Conservation (phyloP, 805 yeast species). For the Yamadazyma paraphyllophila region DNA sequence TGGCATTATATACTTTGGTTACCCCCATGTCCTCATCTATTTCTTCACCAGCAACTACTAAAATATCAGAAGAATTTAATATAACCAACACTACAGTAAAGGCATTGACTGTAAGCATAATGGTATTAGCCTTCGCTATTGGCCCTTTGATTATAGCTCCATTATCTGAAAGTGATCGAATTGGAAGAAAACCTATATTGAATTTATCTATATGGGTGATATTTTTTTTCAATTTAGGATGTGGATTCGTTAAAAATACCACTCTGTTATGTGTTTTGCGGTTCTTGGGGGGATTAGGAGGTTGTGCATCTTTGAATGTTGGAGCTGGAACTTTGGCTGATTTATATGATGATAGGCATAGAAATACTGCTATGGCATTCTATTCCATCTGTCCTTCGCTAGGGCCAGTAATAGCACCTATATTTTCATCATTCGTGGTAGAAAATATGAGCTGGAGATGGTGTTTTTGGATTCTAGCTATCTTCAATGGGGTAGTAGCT, state of each 20-base stretch:
- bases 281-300: slow-evolving; percentile 37
- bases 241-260: slow-evolving; percentile 34
- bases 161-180: slow-evolving; percentile 33
- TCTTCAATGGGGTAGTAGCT: slow-evolving; percentile 35
- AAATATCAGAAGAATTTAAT: slow-evolving; percentile 27
- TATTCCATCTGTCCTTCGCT: slow-evolving; percentile 36
- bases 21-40: slow-evolving; percentile 44
- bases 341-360: slow-evolving; percentile 29
- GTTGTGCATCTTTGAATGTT: slow-evolving; percentile 38
- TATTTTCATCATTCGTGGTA: slow-evolving; percentile 36
- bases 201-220: slow-evolving; percentile 35
- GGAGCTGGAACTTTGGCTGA: slow-evolving; percentile 41
- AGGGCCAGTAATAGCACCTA: slow-evolving; percentile 40
- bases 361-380: slow-evolving; percentile 36
- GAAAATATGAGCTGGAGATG: slow-evolving; percentile 34
- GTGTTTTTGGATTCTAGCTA: slow-evolving; percentile 34
- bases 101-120: slow-evolving; percentile 36
- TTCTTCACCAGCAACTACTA: slow-evolving; percentile 34
- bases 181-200: slow-evolving; percentile 35
- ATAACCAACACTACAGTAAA: slow-evolving; percentile 23
- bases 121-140: slow-evolving; percentile 39
- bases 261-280: slow-evolving; percentile 33
- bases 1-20: slow-evolving; percentile 35
- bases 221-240: slow-evolving; percentile 33
- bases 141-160: slow-evolving; percentile 42